Conservation (phyloP, 2,329 filamentous ascomycete species). For the Parascedosporium putredinis region DNA sequence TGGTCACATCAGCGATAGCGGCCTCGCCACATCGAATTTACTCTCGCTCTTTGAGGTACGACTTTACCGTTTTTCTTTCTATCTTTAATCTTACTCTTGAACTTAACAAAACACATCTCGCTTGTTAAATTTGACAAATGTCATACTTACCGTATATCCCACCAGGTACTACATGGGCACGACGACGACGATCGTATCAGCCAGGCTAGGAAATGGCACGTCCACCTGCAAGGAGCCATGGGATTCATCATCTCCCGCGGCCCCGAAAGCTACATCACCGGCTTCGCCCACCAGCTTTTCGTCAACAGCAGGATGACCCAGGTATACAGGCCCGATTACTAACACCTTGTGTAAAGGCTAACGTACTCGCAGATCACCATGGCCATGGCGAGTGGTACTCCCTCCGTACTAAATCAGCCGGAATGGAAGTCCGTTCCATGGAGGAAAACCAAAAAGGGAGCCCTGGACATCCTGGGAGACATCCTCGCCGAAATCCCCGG, state of each 20-base stretch:
- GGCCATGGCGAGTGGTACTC: not conserved
- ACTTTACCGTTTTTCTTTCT: too few relatives aligned
- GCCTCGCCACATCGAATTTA: not conserved
- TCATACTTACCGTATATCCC: not conserved
- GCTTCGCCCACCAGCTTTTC: conserved; percentile 11
- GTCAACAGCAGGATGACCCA: conserved; percentile 9
- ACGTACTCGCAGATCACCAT: not conserved
- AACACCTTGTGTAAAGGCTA: not conserved
- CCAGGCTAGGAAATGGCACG: conserved; percentile 13
- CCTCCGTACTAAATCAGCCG: conserved; percentile 15
- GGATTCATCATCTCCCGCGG: conserved; percentile 10
- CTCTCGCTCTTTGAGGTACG: conserved; percentile 12
- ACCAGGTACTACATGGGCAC: conserved; percentile 11
- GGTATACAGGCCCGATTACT: not conserved
- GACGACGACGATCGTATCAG: conserved; percentile 10
- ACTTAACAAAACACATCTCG: too few relatives aligned
- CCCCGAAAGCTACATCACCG: conserved; percentile 6
- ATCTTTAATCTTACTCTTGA: too few relatives aligned
- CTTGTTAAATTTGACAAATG: too few relatives aligned
- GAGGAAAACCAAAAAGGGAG: conserved; percentile 15
- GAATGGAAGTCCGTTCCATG: conserved; percentile 22
- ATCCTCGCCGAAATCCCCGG: conserved; percentile 17
- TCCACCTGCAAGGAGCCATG: conserved; percentile 11
- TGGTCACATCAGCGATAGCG: not conserved
- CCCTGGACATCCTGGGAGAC: conserved; percentile 18